A percentile compares a stretch with the other conserved stretches of the same genome.
phyloP scores from a whole-genome alignment of 1,284 basidiomycete species.

The Meripilus lineatus region DNA sequence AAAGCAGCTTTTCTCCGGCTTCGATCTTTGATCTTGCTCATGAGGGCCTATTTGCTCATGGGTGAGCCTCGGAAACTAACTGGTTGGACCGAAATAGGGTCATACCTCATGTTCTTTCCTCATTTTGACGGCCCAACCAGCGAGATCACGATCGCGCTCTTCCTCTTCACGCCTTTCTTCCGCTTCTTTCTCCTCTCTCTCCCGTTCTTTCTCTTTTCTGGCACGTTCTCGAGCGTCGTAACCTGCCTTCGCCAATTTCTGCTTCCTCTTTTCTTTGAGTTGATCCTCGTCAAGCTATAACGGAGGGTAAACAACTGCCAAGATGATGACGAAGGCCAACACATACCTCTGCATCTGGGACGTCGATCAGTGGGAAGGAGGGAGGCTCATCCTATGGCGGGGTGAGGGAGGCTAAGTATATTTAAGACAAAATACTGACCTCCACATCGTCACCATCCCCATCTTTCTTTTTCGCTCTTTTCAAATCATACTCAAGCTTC shows the following conservation, averaged over 20 bases:
- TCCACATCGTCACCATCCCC: constrained; percentile 52
- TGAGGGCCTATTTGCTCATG: constrained; percentile 51
- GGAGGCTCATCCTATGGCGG: constrained; percentile 79
- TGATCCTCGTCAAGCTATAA: constrained; percentile 86
- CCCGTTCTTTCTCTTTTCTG: constrained; percentile 86
- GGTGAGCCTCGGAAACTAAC: constrained; percentile 1
- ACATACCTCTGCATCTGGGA: constrained; percentile 81
- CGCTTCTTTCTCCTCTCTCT: constrained; percentile 71
- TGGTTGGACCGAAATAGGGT: constrained; percentile 9
- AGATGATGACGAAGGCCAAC: not conserved
- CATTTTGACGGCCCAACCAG: constrained; percentile 69
- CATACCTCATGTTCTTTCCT: constrained; percentile 75
- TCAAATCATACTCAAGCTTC: constrained; percentile 34
- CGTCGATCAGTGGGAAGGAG: constrained; percentile 85
- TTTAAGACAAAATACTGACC: constrained; percentile 11
- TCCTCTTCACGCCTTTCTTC: constrained; percentile 75
- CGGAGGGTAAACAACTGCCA: not conserved
- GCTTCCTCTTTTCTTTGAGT: constrained; percentile 92
- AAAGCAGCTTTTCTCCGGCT: constrained; percentile 80
- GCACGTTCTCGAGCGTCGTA: constrained; percentile 88
- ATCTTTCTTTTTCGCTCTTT: constrained; percentile 47
- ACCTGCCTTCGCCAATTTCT: constrained; percentile 90
- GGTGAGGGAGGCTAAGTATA: not conserved
- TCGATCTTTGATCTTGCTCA: constrained; percentile 84
- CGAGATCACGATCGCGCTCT: constrained; percentile 68